These are phyloP conservation scores for Aspergillus panamensis DNA, from an alignment of 495 filamentous ascomycete species.

Conservation along the genomic window DNA sequence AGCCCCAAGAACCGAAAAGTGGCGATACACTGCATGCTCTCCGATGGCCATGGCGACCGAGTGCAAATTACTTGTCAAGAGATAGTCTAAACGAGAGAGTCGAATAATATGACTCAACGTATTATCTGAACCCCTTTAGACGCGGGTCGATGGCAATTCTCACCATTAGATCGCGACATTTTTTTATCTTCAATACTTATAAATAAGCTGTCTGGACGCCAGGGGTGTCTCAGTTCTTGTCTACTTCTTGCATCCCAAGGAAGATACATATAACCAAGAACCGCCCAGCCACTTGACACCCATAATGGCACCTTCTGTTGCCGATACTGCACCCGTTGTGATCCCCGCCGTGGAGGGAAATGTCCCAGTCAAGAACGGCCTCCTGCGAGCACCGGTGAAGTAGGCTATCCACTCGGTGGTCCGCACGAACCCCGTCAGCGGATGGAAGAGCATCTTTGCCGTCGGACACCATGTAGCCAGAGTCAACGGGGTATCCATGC, in stretches of 20 bases:
- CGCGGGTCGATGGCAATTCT: not conserved
- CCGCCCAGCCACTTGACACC: not conserved
- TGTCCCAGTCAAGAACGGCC: not conserved
- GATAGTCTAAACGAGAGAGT: too few species aligned
- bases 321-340: not conserved
- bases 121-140: not conserved
- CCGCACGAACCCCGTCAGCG: slow-evolving; percentile 72
- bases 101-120: not conserved
- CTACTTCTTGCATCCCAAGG: not conserved
- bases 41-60: not conserved
- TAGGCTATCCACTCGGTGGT: slow-evolving; percentile 59
- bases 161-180: too few species aligned
- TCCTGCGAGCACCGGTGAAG: not conserved
- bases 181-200: too few species aligned
- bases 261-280: not conserved
- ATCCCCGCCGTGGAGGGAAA: not conserved
- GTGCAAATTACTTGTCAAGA: not conserved
- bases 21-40: not conserved
- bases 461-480: slow-evolving; percentile 28
- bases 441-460: slow-evolving; percentile 70
- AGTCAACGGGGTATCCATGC: slow-evolving; percentile 17
- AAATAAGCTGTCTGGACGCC: too few species aligned
- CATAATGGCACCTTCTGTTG: not conserved
- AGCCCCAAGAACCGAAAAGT: not conserved
- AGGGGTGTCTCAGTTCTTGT: too few species aligned